A percentile compares a stretch with the other conserved stretches of the same genome.
These are phyloP conservation scores for Penicillium sp. DNA, from an alignment of 2,329 filamentous ascomycete species.

Conservation along the genomic window DNA sequence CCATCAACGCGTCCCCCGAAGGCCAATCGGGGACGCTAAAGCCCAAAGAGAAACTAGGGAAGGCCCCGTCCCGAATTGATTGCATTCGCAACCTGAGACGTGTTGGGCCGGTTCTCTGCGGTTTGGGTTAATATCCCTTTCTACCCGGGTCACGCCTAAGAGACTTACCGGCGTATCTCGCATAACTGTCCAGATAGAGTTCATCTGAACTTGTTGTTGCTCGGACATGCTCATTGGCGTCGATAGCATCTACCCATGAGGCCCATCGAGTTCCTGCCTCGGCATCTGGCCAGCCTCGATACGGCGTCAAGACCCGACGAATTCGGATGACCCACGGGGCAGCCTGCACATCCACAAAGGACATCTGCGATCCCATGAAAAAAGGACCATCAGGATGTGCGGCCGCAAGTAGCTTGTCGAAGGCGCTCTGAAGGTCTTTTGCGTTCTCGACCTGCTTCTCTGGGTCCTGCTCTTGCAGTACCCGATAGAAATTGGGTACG, in stretches of 20 bases:
- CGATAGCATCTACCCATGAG: slow-evolving; percentile 73
- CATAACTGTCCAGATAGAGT: slow-evolving; percentile 71
- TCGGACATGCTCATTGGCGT: slow-evolving; percentile 66
- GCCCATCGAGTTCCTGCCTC: slow-evolving; percentile 69
- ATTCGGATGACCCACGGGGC: slow-evolving; percentile 77
- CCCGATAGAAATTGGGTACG: slow-evolving; percentile 75
- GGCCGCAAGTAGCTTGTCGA: slow-evolving; percentile 65
- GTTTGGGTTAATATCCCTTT: slow-evolving; percentile 16
- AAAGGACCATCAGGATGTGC: slow-evolving; percentile 69
- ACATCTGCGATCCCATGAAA: slow-evolving; percentile 65
- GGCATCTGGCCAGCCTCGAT: slow-evolving; percentile 70
- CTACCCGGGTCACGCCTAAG: not conserved
- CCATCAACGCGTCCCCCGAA: not conserved
- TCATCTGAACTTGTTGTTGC: slow-evolving; percentile 71
- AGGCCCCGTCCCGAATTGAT: slow-evolving; percentile 63
- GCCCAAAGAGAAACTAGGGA: slow-evolving; percentile 44
- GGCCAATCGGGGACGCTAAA: not conserved
- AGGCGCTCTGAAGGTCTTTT: slow-evolving; percentile 68
- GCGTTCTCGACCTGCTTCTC: slow-evolving; percentile 64
- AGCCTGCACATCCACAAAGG: slow-evolving; percentile 75
- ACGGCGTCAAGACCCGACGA: slow-evolving; percentile 67
- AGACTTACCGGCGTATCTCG: slow-evolving; percentile 63
- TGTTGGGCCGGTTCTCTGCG: slow-evolving; percentile 65
- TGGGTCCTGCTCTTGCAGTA: slow-evolving; percentile 69
- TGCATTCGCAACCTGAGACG: slow-evolving; percentile 63